These are phyloP conservation scores for Metroxylon sagu DNA, from an alignment of 176 grass and related monocot species.

Conservation along the genomic window DNA sequence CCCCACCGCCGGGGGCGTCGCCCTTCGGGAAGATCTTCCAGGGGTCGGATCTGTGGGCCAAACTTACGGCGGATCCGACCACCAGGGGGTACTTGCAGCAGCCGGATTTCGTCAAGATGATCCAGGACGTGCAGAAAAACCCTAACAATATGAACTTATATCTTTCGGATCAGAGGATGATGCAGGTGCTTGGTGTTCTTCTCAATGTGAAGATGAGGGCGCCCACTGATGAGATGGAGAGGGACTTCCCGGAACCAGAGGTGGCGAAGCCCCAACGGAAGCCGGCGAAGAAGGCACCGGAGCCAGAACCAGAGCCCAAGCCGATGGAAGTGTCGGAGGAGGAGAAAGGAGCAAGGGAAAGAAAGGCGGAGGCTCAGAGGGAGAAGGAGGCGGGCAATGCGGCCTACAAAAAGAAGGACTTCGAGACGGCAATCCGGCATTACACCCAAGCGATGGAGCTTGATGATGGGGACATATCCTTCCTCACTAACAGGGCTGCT, in stretches of 20 bases:
- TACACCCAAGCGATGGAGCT: conserved; percentile 76
- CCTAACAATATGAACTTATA: conserved; percentile 67
- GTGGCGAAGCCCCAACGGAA: conserved; percentile 16
- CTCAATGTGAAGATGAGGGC: conserved; percentile 87
- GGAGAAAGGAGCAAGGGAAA: conserved; percentile 48
- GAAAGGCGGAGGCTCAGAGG: conserved; percentile 64
- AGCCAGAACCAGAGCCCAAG: conserved; percentile 34
- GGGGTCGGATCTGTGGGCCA: conserved; percentile 88
- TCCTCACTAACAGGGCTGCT: conserved; percentile 73
- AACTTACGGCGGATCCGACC: conserved; percentile 62
- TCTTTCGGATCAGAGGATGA: conserved; percentile 80
- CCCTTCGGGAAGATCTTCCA: conserved; percentile 76
- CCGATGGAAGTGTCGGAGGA: conserved; percentile 62
- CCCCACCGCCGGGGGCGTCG: conserved; percentile 23
- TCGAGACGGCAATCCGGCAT: conserved; percentile 76
- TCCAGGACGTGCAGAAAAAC: conserved; percentile 78
- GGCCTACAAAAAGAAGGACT: conserved; percentile 99
- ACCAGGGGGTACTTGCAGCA: conserved; percentile 74
- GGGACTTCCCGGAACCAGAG: conserved; percentile 22
- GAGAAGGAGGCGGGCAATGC: conserved; percentile 86
- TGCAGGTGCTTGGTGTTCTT: conserved; percentile 87
- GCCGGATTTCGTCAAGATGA: conserved; percentile 82
- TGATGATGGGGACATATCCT: conserved; percentile 82
- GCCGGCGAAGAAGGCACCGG: conserved; percentile 26
- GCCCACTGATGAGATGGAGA: conserved; percentile 33